A percentile compares a stretch with the other conserved stretches of the same genome.
Conservation (phyloP, 768 basidiomycete genomes). For the Cystoderma amianthinum region DNA sequence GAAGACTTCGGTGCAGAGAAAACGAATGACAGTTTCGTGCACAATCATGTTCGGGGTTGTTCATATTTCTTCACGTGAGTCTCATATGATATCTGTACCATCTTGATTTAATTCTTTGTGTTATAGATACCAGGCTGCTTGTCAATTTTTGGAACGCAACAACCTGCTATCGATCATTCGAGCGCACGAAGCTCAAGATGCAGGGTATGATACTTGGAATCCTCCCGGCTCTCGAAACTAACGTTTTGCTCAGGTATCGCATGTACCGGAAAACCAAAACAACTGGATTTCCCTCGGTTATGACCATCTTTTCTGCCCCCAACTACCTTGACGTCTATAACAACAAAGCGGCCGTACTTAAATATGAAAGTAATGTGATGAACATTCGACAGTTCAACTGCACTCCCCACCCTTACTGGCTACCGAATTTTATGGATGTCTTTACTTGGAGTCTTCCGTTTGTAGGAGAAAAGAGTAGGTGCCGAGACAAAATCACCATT, state of each 20-base stretch:
- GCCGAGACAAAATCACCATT: not conserved
- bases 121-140: conserved; percentile 88
- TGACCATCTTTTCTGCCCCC: conserved; percentile 99
- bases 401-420: conserved; percentile 93
- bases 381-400: conserved; percentile 98
- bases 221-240: not conserved
- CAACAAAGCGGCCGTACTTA: conserved; percentile 98
- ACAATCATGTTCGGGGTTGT: conserved; percentile 96
- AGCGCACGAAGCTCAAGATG: conserved; percentile 98
- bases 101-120: not conserved
- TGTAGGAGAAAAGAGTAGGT: conserved; percentile 93
- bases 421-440: conserved; percentile 99
- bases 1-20: conserved; percentile 98
- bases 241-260: conserved; percentile 60
- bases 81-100: not conserved
- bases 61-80: conserved; percentile 80
- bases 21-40: conserved; percentile 82
- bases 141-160: conserved; percentile 95
- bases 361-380: conserved; percentile 98
- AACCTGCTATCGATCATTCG: conserved; percentile 95
- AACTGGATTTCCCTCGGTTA: conserved; percentile 97
- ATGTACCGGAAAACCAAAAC: conserved; percentile 99
- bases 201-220: conserved; percentile 53
- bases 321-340: conserved; percentile 99
- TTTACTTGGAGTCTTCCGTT: conserved; percentile 99